Evolutionary conservation across 1,284 basidiomycete genomes (phyloP), one percentile per base, ranked within the genome.

Genomic region (Naganishia sp.): DNA sequence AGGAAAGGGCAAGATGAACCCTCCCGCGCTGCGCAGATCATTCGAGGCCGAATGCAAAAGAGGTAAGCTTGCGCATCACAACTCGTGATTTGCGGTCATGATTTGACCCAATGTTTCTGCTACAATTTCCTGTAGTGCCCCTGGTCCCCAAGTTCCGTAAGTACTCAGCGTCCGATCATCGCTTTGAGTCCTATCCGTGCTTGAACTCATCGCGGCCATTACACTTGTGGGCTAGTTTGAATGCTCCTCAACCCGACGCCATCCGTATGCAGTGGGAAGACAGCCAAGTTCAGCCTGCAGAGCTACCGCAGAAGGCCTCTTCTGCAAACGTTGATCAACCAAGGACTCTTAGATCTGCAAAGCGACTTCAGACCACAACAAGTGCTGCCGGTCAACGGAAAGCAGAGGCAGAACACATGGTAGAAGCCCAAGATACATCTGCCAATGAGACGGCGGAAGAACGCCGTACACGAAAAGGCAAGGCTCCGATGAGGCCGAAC

Each of bases 201-300:
- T 39, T 13, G 13, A 39, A 39, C 36, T 39, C 36, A 39, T 39
- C 36, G 10, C 13, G 36, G 7, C 10, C 13, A 39, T 13, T 13
- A 39, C 13, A 10, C 13, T 13, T 39, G 4, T 39, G 36, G 4
- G 4, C 4, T 52, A 66, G 65, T 16, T 45, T 66, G 7, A 66
- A 66, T 43, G 57, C 16, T 21, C 56, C 28, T 28, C 65, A 54
- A 42, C 18, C 65, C 31, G 65, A 60, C 39, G 65, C 65, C n/a
- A 44, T 43, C 11, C 56, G 50, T 25, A 10, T 66, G 10, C 25
- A 45, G 18, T 66, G 65, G 65, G 65, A 66, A 31, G 63, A 65
- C 9, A 61, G 57, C 42, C 56, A 66, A 33, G 50, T 48, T 13
- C 36, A 39, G 36, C 7, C 36, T 39, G 36, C 7, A 39, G 36